Base-by-base conservation (phyloP, 1,284 basidiomycete species). In the Farysia itapuensis region DNA sequence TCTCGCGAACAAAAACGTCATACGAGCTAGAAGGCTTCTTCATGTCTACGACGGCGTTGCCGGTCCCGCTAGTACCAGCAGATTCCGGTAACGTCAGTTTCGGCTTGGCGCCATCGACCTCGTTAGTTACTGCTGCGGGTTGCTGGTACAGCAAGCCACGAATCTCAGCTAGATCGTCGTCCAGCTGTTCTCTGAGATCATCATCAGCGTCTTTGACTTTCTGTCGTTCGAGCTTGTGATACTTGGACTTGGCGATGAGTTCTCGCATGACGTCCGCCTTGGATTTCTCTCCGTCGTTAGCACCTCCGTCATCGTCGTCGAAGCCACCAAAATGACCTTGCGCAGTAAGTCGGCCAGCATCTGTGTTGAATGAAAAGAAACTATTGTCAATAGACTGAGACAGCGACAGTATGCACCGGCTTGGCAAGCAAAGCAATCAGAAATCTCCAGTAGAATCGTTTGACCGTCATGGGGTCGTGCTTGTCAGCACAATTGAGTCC, bases 181-280 rank as follows among this genome's bases (percentile, higher is more conserved):
- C 95, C 29, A 98, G 84, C 76, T 90, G 84, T 64, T 88, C 85
- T 43, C 95, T 87, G 15, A 92, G 81, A 61, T 87, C 87, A 19
- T 92, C 90, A 69, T 90, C 91, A 64, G 86, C 81, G 61, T 93
- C 89, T 60, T 85, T 86, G 77, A 91, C 86, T 71, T 87, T 83
- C 82, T 97, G 93, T 30, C 94, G 84, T 64, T 85, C 85, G 47
- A 88, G 79, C 90, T 96, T 76, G 43, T 67, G 68, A 24, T 65
- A 47, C 78, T 99, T 99, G 79, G 90, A 94, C 79, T 98, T 98
- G 12, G 91, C 89, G 38, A 99, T 92, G 39, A 99, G 87, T 78
- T 99, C 95, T 1, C 88, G 85, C 95, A 98, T 98, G 53, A 97
- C 90, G 75, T 99, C 93, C 4, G 89, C 87, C 79, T 96, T 97